phyloP scores from a whole-genome alignment of 768 basidiomycete genomes.

The Glaciozyma martinii region DNA sequence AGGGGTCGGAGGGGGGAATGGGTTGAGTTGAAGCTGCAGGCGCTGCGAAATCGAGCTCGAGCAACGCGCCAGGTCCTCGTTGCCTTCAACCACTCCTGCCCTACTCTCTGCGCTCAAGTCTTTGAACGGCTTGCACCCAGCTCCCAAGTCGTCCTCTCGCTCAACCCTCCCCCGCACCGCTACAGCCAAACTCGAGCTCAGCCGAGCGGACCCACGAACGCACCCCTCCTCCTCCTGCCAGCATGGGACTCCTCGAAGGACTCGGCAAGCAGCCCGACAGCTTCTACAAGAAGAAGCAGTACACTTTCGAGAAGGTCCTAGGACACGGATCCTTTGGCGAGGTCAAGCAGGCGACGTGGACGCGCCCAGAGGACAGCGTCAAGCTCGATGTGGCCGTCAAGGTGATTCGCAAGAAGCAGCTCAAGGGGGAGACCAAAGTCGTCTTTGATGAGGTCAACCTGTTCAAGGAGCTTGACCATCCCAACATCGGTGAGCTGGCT shows the following conservation, averaged over 20 bases:
- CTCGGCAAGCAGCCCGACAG: neutral
- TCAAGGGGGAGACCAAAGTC: conserved; percentile 49
- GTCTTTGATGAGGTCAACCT: conserved; percentile 93
- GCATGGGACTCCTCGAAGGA: conserved; percentile 5
- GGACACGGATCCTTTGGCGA: neutral
- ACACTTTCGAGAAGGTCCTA: conserved; percentile 32
- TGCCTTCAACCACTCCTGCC: too few species aligned
- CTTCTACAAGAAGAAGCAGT: conserved; percentile 65
- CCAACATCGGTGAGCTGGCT: conserved; percentile 56
- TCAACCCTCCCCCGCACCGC: too few species aligned
- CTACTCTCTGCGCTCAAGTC: too few species aligned
- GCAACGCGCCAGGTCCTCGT: too few species aligned
- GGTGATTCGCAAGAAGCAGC: conserved; percentile 81
- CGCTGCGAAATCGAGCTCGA: too few species aligned
- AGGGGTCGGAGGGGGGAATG: too few species aligned
- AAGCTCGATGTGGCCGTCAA: conserved; percentile 46
- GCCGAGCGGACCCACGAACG: too few species aligned
- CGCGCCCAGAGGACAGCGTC: conserved; percentile 35
- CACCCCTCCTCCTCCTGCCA: too few species aligned
- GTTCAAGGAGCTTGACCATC: conserved; percentile 75
- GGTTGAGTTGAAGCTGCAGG: too few species aligned
- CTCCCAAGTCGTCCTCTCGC: too few species aligned
- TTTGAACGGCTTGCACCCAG: too few species aligned
- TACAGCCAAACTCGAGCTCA: too few species aligned
- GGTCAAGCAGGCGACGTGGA: conserved; percentile 59